Base-by-base conservation (phyloP, 2,329 filamentous ascomycete genomes). In the Domatiomyces globalis region DNA sequence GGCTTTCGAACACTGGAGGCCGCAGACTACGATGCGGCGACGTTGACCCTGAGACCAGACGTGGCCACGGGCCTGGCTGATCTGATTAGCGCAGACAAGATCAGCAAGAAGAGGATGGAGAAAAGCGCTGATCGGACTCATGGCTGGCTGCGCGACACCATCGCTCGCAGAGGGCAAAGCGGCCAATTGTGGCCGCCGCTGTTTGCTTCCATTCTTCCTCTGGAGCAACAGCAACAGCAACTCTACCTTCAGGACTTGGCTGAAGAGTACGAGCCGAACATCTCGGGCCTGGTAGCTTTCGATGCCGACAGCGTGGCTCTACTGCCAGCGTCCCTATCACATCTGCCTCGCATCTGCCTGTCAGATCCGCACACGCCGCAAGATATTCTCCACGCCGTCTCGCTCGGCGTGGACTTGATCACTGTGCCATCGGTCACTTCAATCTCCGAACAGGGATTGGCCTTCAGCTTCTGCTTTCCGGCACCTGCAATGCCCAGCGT, bases 121-220 rank as follows among this genome's bases (percentile, higher is more conserved):
- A 88, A 86, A 62, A 95, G 95, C 81, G 83, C 81, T 20, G 87
- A 92, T 62, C 77, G 90, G 51, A 95, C 87, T 0, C 84, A 92
- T 63, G 76, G 78, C 39, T 96, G 88, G 87, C 72, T 90, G 17
- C 77, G 79, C 20, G 78, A 84, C 56, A 79, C 87, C 48, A 27
- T 54, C 15, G 18, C 39, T 27, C 12, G 43, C 39, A 17, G 20
- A 29, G 39, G n/a, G 15, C 44, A 43, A 19, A n/a, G 15, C 10
- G 33, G 10, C 4, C 33, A 15, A 15, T 15, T 15, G 15, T 39
- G 33, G 33, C 4, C 57, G 79, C 84, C 67, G 74, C 71, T 80
- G 33, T 80, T 82, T 58, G 79, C 78, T 2, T 76, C 78, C 0
- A 72, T 95, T 0, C 73, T 95, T 18, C 86, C 90, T 0, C 74